These are phyloP conservation scores for Populus tremula DNA, from an alignment of 345 rosid species.

Conservation along the genomic window DNA sequence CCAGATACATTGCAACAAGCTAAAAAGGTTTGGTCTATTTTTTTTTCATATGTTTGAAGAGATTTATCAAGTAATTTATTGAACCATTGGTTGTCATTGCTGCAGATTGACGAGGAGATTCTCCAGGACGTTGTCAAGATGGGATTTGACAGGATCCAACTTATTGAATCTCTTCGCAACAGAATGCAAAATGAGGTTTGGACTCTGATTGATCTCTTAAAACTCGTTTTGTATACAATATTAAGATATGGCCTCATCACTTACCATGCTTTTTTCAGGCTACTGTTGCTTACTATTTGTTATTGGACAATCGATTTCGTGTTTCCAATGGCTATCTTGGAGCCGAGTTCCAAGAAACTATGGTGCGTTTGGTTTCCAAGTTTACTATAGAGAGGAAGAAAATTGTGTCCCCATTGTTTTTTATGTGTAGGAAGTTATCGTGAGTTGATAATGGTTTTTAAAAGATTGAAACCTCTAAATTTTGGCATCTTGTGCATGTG, in stretches of 20 bases:
- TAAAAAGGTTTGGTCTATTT: constrained; percentile 51
- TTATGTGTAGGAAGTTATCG: background rate
- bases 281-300: constrained; percentile 86
- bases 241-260: background rate
- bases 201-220: background rate
- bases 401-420: background rate
- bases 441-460: background rate
- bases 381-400: background rate
- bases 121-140: constrained; percentile 65
- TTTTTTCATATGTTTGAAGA: background rate
- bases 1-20: constrained; percentile 77
- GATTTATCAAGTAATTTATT: background rate
- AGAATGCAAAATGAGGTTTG: constrained; percentile 76
- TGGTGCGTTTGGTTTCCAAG: constrained; percentile 40
- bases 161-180: constrained; percentile 73
- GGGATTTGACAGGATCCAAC: constrained; percentile 74
- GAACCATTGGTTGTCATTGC: constrained; percentile 1
- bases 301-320: constrained; percentile 72
- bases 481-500: background rate
- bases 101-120: constrained; percentile 88
- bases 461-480: background rate
- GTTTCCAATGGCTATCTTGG: constrained; percentile 74
- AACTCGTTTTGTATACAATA: background rate
- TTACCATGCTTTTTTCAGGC: constrained; percentile 52
- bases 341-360: constrained; percentile 70